Evolutionary conservation across 306 rosid genomes (phyloP), one percentile per base, ranked within the genome.

Genomic region (Cicer yamashitae): DNA sequence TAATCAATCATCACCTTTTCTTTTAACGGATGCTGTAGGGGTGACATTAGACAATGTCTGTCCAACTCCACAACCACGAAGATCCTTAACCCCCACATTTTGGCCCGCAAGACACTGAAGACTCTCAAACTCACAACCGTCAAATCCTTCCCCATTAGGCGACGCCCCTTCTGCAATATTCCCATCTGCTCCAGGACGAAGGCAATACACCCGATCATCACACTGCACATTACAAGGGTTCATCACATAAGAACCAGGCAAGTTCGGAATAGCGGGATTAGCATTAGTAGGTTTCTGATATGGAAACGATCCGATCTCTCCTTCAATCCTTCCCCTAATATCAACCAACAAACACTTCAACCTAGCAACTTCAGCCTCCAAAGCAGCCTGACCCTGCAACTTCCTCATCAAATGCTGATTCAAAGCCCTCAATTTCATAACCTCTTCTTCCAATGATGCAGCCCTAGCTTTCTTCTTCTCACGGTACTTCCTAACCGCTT

Each of bases 301-400:
- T 0, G 99, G 99, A 66, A 92, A 96, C 0, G 90, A 62, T 13
- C 99, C 99, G 73, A 96, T 92, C 69, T 96, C 99, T 41, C 99
- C 99, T 83, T 96, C 98, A 67, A 96, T 90, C 83, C 98, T 92
- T 20, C 99, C 99, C 59, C 99, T 85, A 5, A 96, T 90, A 80
- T 96, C 99, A 70, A 96, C 99, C n/a, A 96, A 89, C 81, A 96
- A 89, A 79, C 98, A 96, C 89, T 90, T 96, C 10, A 96, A 90
- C 84, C 99, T 90, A 0, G 97, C 88, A 59, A 96, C 71, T 81
- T 96, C 99, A 0, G 98, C 90, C 87, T 96, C 99, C 71, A 96
- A 71, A 46, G 96, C 97, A 79, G 93, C 86, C 77, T 90, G 98
- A 45, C 96, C 87, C 66, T 90, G 97, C 83, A 96, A 50, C 88